A percentile compares a stretch with the other conserved stretches of the same genome.
These are phyloP conservation scores for Kockovaella imperatae DNA, from an alignment of 768 basidiomycete species.

Conservation along the genomic window DNA sequence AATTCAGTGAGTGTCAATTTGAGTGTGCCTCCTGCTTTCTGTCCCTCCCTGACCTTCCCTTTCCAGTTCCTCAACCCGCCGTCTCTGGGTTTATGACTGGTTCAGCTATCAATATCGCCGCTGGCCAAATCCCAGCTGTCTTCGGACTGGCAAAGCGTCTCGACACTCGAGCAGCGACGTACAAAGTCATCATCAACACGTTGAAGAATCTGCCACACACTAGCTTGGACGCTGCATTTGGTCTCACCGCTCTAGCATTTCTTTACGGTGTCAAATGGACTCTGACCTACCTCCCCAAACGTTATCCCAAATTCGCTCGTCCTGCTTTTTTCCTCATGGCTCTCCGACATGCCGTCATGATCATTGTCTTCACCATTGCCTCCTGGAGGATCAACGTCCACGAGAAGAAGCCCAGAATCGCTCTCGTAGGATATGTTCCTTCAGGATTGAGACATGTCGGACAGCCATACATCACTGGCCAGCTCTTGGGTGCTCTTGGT, in stretches of 20 bases:
- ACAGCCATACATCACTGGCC: conserved; percentile 48
- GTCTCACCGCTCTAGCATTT: conserved; percentile 62
- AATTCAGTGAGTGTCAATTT: conserved; percentile 74
- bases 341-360: conserved; percentile 49
- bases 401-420: conserved; percentile 64
- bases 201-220: conserved; percentile 67
- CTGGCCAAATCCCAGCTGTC: conserved; percentile 78
- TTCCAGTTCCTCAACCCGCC: conserved; percentile 40
- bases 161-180: conserved; percentile 76
- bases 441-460: conserved; percentile 58
- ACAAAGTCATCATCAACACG: conserved; percentile 83
- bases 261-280: conserved; percentile 44
- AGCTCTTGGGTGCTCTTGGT: conserved; percentile 61
- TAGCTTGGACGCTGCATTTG: conserved; percentile 79
- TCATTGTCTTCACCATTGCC: conserved; percentile 70
- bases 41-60: conserved; percentile 11
- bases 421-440: conserved; percentile 73
- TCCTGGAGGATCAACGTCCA: conserved; percentile 76
- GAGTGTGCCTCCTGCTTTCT: conserved; percentile 51
- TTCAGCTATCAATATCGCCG: conserved; percentile 84
- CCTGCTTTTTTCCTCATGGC: conserved; percentile 60
- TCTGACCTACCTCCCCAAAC: conserved; percentile 22
- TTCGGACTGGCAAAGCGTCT: conserved; percentile 75
- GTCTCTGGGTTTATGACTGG: conserved; percentile 77
- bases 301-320: conserved; percentile 34